A percentile compares a stretch with the other conserved stretches of the same genome.
These are phyloP conservation scores for Naegleria gruberi DNA, from an alignment of 208 protist genomes.

Conservation along the genomic window DNA sequence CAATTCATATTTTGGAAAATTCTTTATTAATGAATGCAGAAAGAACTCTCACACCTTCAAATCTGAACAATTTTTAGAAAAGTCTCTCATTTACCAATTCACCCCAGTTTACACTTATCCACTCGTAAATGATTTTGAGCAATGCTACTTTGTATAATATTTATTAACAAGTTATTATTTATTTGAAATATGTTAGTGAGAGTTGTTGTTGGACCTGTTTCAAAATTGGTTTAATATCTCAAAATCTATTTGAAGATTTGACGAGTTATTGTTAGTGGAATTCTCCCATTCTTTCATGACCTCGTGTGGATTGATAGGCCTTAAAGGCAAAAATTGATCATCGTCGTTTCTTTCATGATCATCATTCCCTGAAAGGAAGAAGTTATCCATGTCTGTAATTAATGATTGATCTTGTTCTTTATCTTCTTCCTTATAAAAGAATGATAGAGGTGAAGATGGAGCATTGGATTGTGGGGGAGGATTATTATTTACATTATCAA, in stretches of 20 bases:
- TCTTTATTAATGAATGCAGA: slow-evolving; percentile 41
- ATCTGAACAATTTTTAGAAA: background rate
- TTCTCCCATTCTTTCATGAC: background rate
- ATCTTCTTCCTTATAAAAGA: background rate
- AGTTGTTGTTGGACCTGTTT: too few species aligned
- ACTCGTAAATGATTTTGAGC: background rate
- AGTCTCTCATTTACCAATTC: background rate
- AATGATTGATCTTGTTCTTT: background rate
- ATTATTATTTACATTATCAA: too few species aligned
- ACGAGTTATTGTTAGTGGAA: too few species aligned
- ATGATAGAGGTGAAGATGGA: background rate
- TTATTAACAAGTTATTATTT: background rate
- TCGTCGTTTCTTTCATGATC: background rate
- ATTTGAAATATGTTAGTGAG: background rate
- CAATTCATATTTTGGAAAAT: slow-evolving; percentile 38
- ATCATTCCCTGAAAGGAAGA: background rate
- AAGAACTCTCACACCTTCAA: background rate
- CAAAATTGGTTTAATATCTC: too few species aligned
- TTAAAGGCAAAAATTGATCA: background rate
- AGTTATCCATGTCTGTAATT: background rate
- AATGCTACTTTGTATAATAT: background rate
- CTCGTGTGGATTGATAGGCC: background rate
- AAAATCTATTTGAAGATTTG: too few species aligned
- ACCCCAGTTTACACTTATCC: background rate
- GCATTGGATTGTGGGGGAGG: too few species aligned